Evolutionary conservation across 345 rosid genomes (phyloP).

Genomic region (Gossypium sturtianum): DNA sequence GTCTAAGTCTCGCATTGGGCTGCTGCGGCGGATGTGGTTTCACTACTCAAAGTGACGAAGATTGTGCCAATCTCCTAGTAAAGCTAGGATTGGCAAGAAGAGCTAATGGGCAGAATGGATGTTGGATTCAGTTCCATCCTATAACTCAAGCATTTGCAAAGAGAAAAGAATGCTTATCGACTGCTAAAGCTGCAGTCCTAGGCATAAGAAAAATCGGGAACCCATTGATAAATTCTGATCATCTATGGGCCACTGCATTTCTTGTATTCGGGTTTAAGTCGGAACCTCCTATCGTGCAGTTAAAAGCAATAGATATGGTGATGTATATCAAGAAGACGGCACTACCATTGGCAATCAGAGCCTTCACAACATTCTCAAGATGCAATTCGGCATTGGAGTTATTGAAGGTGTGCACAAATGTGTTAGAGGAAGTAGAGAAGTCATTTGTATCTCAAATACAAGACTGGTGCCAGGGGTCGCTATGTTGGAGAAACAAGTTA

Average conservation of each 20-base stretch:
- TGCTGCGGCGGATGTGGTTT: constrained; percentile 66
- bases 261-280: constrained; percentile 87
- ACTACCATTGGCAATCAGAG: constrained; percentile 70
- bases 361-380: constrained; percentile 77
- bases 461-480: constrained; percentile 76
- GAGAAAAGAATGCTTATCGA: constrained; percentile 46
- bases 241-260: constrained; percentile 87
- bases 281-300: constrained; percentile 69
- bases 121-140: constrained; percentile 80
- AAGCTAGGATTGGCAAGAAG: constrained; percentile 66
- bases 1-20: constrained; percentile 42
- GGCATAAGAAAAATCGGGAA: constrained; percentile 45
- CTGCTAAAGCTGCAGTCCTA: constrained; percentile 56
- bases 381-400: constrained; percentile 87
- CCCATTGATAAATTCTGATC: constrained; percentile 53
- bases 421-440: constrained; percentile 87
- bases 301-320: constrained; percentile 70
- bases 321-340: constrained; percentile 77
- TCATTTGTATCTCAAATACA: constrained; percentile 81
- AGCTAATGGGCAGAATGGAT: constrained; percentile 52
- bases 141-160: constrained; percentile 59
- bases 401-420: constrained; percentile 78
- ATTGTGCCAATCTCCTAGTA: constrained; percentile 62
- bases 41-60: constrained; percentile 52
- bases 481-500: constrained; percentile 75